Base-by-base conservation (phyloP, 2,329 filamentous ascomycete genomes). In the Sporothrix pseudoabietina region DNA sequence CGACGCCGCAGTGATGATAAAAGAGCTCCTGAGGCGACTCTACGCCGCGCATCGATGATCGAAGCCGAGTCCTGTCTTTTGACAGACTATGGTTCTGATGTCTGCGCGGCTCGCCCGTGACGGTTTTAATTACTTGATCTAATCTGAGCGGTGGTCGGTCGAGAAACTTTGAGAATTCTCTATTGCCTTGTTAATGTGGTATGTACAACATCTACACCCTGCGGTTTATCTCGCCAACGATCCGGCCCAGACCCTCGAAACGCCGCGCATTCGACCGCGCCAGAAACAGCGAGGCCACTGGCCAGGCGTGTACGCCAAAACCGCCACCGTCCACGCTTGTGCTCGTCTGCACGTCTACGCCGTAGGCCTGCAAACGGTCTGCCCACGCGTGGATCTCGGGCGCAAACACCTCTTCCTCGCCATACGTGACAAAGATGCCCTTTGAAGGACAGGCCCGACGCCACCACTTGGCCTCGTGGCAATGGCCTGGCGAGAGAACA, bases 351-450 rank as follows among this genome's bases (percentile, higher is more conserved):
- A 74, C 10, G 26, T 75, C 22, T 76, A 80, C 9, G 88, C 63
- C 72, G 57, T 39, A 49, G n/a, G 47, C 49, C 44, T 52, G 70
- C 26, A 72, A n/a, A 16, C 55, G 81, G 14, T 81, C 80, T 14
- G 92, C 83, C 74, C 94, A 82, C 32, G 85, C 84, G 76, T 87
- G 84, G 22, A 93, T 91, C 76, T 94, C 92, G 0, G 89, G 87
- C 0, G 89, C 89, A 76, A 97, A 96, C 90, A 96, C 90, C 80
- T 97, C 94, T 79, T 94, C 92, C 1, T 88, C 87, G 0, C 93
- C 92, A 77, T 91, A 94, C 6, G 90, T 85, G 76, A 96, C 85
- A 74, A 89, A 88, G 79, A 92, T 90, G 0, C 93, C 93, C 65
- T 85, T 83, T 8, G 83, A 82, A 0, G 93, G 93, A 71, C 87